Evolutionary conservation across 441 rosid genomes (phyloP).

Genomic region (Euphorbia schlechtendalii): DNA sequence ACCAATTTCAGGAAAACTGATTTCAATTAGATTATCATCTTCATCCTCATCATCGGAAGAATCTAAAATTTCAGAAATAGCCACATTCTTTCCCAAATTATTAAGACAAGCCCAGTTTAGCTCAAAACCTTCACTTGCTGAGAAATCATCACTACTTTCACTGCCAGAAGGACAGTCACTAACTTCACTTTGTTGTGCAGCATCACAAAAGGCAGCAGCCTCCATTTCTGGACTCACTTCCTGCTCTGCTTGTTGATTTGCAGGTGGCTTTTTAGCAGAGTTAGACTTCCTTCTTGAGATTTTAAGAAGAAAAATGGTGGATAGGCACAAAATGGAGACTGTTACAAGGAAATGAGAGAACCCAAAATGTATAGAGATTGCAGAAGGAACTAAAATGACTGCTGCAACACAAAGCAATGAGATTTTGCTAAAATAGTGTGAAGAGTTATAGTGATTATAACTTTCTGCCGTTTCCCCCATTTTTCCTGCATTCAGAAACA

Average conservation of each 20-base stretch:
- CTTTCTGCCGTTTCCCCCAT: slow-evolving; percentile 27
- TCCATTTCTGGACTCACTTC: slow-evolving; percentile 14
- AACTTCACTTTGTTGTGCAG: slow-evolving; percentile 18
- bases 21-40: slow-evolving; percentile 68
- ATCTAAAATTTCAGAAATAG: slow-evolving; percentile 23
- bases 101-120: slow-evolving; percentile 27
- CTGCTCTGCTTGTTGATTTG: slow-evolving; percentile 25
- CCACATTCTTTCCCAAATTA: slow-evolving; percentile 18
- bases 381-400: slow-evolving; percentile 21
- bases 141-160: slow-evolving; percentile 29
- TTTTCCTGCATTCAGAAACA: slow-evolving; percentile 18
- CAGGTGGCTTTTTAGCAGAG: slow-evolving; percentile 13
- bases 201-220: slow-evolving; percentile 9
- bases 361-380: slow-evolving; percentile 24
- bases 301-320: slow-evolving; percentile 24
- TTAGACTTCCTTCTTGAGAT: slow-evolving; percentile 21
- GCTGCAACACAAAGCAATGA: slow-evolving; percentile 24
- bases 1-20: slow-evolving; percentile 37
- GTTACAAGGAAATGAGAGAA: slow-evolving; percentile 25
- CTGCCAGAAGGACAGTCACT: slow-evolving; percentile 27
- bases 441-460: slow-evolving; percentile 19
- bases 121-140: slow-evolving; percentile 24
- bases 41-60: slow-evolving; percentile 32
- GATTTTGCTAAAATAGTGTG: slow-evolving; percentile 22
- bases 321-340: slow-evolving; percentile 27